Evolutionary conservation across 495 filamentous ascomycete genomes (phyloP), one percentile per base, ranked within the genome.

Genomic region (Rostrohypoxylon terebratum): DNA sequence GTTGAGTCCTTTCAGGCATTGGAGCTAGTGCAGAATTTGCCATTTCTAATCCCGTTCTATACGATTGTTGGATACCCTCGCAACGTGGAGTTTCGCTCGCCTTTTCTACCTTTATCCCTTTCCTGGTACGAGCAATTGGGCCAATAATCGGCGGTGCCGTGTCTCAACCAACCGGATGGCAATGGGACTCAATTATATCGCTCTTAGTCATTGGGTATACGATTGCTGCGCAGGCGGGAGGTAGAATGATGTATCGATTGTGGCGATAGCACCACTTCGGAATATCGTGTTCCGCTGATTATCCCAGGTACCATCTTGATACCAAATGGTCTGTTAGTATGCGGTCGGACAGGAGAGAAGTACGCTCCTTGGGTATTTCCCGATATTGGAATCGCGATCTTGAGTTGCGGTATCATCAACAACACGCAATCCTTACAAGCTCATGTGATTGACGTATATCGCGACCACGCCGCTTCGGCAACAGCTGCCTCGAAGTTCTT

Each of bases 381-480:
- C 2, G 74, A 77, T 47, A 55, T 72, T 4, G 74, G 72, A 8
- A 66, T 77, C 3, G 69, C 70, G 8, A 69, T 70, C 28, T 51
- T 69, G 25, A 66, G 73, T 0, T 55, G 66, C 7, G 59, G 59
- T 3, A 69, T 63, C 34, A 69, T 69, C n/a, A 58, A 54, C 14
- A 63, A 63, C 7, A 63, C 59, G 3, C 59, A 69, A 21, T 40
- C 59, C 8, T 21, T 63, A 14, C 51, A 69, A 31, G 74, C 90
- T 5, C 93, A 93, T 71, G 81, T 92, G 47, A 87, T 94, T 14
- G 92, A 95, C 74, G 81, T 89, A 7, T 93, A 93, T 77, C 87
- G 89, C 11, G 83, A 88, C 7, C 93, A 86, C 75, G 91, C 92
- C 10, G 91, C 92, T 9, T 89, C 86, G 66, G 92, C 90, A 1